A percentile compares a stretch with the other conserved stretches of the same genome.
Evolutionary conservation across 148 eudicot genomes (phyloP).

Genomic region (Vaccinium corymbosum): DNA sequence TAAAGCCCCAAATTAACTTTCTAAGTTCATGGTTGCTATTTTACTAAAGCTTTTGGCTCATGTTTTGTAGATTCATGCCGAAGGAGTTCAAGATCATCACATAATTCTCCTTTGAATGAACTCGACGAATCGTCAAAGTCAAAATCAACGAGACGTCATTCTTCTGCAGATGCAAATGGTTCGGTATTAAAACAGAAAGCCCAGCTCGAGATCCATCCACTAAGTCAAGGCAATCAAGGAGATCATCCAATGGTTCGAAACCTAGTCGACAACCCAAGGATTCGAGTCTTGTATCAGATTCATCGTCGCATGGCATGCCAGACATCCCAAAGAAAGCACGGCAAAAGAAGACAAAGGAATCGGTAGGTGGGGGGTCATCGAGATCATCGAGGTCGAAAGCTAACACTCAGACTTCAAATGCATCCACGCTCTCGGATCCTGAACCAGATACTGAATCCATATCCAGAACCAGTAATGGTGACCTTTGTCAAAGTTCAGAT

Average conservation of each 20-base stretch:
- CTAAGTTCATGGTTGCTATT: not conserved
- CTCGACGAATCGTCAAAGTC: not conserved
- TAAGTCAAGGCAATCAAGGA: conserved; percentile 35
- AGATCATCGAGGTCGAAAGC: conserved; percentile 28
- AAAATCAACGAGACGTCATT: not conserved
- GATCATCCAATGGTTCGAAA: conserved; percentile 29
- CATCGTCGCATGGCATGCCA: conserved; percentile 32
- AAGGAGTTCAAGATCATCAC: not conserved
- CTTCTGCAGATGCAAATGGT: conserved; percentile 7
- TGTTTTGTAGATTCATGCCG: conserved; percentile 17
- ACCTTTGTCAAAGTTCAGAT: not conserved
- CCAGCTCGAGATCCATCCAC: conserved; percentile 26
- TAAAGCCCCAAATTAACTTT: too few relatives aligned
- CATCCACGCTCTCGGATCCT: not conserved
- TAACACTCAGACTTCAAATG: not conserved
- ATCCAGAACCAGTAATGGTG: not conserved
- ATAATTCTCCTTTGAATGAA: not conserved
- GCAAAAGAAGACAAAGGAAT: conserved; percentile 57
- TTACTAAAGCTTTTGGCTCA: not conserved
- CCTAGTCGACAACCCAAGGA: conserved; percentile 18
- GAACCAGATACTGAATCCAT: not conserved
- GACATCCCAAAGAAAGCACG: conserved; percentile 59
- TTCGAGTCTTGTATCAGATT: conserved; percentile 11
- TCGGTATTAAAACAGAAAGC: not conserved
- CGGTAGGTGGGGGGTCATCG: conserved; percentile 21